A percentile compares a stretch with the other conserved stretches of the same genome.
Conservation (phyloP, 345 rosid genomes). For the Eucalyptus urophylla region DNA sequence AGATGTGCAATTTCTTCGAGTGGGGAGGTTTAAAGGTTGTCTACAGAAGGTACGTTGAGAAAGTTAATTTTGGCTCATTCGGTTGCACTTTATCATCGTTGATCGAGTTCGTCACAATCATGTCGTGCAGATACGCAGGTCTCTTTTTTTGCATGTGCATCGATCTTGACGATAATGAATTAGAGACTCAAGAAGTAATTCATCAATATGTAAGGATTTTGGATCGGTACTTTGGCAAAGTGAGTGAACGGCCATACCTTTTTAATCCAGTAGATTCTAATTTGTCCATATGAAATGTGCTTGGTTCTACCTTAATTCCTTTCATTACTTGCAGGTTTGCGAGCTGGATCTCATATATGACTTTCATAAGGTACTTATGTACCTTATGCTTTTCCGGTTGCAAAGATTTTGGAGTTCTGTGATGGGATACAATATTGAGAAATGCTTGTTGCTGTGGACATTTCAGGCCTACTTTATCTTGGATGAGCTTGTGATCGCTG, state of each 20-base stretch:
- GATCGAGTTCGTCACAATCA: neutral
- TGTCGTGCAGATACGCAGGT: slow-evolving; percentile 57
- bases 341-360: slow-evolving; percentile 84
- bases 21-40: slow-evolving; percentile 96
- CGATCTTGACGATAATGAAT: slow-evolving; percentile 76
- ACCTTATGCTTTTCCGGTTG: neutral
- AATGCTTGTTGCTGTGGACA: neutral
- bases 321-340: slow-evolving; percentile 40
- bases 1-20: slow-evolving; percentile 86
- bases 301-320: neutral
- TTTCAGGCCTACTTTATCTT: slow-evolving; percentile 75
- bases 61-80: neutral
- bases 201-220: slow-evolving; percentile 90
- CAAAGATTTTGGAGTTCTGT: neutral
- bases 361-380: slow-evolving; percentile 64
- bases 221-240: slow-evolving; percentile 79
- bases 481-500: slow-evolving; percentile 87
- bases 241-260: neutral
- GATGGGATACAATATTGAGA: neutral
- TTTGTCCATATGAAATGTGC: neutral
- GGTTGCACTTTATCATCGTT: neutral
- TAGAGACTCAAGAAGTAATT: slow-evolving; percentile 76
- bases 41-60: slow-evolving; percentile 44
- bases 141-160: slow-evolving; percentile 95
- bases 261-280: neutral